Evolutionary conservation across 2,329 filamentous ascomycete species (phyloP).

Genomic region (Talaromyces amestolkiae): DNA sequence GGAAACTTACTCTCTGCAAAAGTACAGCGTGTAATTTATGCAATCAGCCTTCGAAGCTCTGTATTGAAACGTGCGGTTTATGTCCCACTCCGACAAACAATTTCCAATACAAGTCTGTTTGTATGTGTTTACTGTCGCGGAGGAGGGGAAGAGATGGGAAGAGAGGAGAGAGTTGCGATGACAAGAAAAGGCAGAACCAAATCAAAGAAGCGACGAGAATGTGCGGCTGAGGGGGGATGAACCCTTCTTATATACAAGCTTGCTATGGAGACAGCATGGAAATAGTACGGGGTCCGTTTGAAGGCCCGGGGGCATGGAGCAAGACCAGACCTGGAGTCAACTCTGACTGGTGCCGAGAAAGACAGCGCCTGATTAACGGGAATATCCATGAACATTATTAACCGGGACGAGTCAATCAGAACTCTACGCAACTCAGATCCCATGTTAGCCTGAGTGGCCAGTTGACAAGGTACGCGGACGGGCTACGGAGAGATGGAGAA

Average conservation of each 20-base stretch:
- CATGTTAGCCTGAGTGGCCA: background rate
- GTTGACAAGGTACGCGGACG: background rate
- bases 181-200: background rate
- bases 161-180: background rate
- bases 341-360: background rate
- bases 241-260: slow-evolving; percentile 2
- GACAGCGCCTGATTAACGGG: background rate
- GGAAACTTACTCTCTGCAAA: slow-evolving; percentile 9
- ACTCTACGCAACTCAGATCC: background rate
- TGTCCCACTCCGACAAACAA: background rate
- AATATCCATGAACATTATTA: background rate
- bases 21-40: background rate
- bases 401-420: background rate
- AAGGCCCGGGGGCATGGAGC: background rate
- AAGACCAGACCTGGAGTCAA: background rate
- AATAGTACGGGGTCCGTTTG: background rate
- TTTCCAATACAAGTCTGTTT: background rate
- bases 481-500: slow-evolving; percentile 5
- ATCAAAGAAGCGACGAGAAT: background rate
- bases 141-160: background rate
- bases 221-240: background rate
- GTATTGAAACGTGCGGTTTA: background rate
- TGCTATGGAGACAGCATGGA: background rate
- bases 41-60: background rate
- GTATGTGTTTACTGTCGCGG: background rate